phyloP scores from a whole-genome alignment of 2,329 filamentous ascomycete genomes.

The Ophiostoma sp. region DNA sequence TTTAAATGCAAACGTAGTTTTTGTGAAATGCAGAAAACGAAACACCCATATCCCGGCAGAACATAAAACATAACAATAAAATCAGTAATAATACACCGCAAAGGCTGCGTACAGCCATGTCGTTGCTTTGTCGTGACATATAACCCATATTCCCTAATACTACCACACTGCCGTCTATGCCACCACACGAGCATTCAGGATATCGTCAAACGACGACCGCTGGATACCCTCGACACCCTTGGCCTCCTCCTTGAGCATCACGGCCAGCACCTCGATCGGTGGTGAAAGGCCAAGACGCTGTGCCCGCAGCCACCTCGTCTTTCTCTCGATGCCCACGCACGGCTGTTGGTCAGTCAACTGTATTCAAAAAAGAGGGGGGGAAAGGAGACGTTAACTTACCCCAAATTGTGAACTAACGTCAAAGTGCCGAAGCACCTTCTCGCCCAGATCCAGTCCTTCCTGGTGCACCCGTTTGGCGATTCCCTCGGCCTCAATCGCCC shows the following conservation, averaged over 20 bases:
- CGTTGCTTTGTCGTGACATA: not conserved
- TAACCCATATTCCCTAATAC: not conserved
- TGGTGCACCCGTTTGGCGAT: constrained; percentile 75
- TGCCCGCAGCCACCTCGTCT: constrained; percentile 86
- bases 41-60: not conserved
- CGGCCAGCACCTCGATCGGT: constrained; percentile 84
- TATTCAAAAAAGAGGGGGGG: not conserved
- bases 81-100: constrained; percentile 7
- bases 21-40: not conserved
- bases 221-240: constrained; percentile 57
- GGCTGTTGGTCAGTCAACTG: constrained; percentile 56
- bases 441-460: constrained; percentile 65
- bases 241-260: constrained; percentile 71
- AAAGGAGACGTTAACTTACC: constrained; percentile 56
- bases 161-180: not conserved
- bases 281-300: constrained; percentile 80
- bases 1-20: not conserved
- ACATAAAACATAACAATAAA: not conserved
- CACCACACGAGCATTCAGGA: constrained; percentile 50
- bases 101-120: not conserved
- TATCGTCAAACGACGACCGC: constrained; percentile 72
- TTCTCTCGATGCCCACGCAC: constrained; percentile 78
- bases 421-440: constrained; percentile 89
- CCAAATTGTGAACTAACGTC: constrained; percentile 91
- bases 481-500: constrained; percentile 66